Evolutionary conservation across 2,329 filamentous ascomycete species (phyloP).

Genomic region (Pseudovirgaria hyperparasitica): DNA sequence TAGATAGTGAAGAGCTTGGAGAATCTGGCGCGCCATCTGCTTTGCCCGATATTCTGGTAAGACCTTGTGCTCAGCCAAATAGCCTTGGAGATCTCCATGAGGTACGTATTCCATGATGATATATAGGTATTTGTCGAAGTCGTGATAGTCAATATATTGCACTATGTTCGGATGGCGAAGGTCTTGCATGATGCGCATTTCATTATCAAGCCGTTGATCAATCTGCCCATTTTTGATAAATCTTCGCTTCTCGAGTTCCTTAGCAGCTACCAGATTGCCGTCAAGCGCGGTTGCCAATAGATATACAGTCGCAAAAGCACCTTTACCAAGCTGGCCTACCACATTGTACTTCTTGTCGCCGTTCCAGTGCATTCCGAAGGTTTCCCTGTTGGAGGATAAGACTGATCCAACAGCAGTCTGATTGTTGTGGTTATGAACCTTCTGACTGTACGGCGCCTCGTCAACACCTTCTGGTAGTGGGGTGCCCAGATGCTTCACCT

Average conservation of each 20-base stretch:
- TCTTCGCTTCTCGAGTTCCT: slow-evolving; percentile 83
- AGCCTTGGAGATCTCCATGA: slow-evolving; percentile 68
- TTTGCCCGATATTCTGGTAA: slow-evolving; percentile 59
- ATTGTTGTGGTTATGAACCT: not conserved
- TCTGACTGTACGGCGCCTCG: not conserved
- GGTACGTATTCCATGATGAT: slow-evolving; percentile 95
- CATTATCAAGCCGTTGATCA: slow-evolving; percentile 87
- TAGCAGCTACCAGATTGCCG: slow-evolving; percentile 75
- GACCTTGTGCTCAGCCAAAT: slow-evolving; percentile 47
- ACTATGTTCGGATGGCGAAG: slow-evolving; percentile 84
- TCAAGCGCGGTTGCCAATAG: slow-evolving; percentile 77
- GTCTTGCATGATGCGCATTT: slow-evolving; percentile 89
- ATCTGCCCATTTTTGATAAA: slow-evolving; percentile 88
- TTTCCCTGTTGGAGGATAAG: slow-evolving; percentile 9
- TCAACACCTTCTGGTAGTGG: no score
- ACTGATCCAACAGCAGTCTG: no score
- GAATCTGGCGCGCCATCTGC: slow-evolving; percentile 60
- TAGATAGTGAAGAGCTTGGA: slow-evolving; percentile 74
- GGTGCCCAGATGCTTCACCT: not conserved
- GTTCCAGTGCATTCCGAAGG: slow-evolving; percentile 54
- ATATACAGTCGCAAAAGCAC: slow-evolving; percentile 90
- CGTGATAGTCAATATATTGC: slow-evolving; percentile 77
- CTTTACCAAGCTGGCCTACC: slow-evolving; percentile 65
- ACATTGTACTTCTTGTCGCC: slow-evolving; percentile 79
- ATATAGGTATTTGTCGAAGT: slow-evolving; percentile 68